Evolutionary conservation across 495 filamentous ascomycete genomes (phyloP), one percentile per base, ranked within the genome.

Genomic region (Hyaloscypha hepaticicola): DNA sequence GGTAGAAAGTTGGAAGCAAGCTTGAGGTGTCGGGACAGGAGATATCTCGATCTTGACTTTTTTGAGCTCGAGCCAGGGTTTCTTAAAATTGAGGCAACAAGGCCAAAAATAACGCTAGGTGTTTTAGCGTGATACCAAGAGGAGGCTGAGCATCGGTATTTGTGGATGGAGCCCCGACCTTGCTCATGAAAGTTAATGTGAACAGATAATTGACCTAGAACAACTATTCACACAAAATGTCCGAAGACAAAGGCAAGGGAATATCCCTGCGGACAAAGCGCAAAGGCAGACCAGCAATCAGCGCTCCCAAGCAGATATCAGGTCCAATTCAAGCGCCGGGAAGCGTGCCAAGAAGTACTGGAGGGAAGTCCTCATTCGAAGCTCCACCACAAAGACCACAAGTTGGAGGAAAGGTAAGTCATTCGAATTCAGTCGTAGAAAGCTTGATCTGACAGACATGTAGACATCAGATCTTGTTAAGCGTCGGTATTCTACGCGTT

Each of bases 381-480:
- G 60, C 59, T 59, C 64, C 68, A 33, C 67, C 57, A 55, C 60
- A 25, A 22, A 34, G 66, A 26, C 69, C 69, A 49, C 69, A 69
- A 50, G 53, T 52, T 50, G 58, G 69, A 50, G 69, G 69, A 68
- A 72, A 72, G 66, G 70, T 70, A 65, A 21, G 45, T 61, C 21
- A 55, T 29, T 50, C 21, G 11, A 31, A 21, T 55, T 26, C 24
- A 41, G 49, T 21, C 2, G 5, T 52, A 28, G 12, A 9, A 22
- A 6, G 11, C 22, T 22, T n/a, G 8, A 14, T 57, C 26, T 24
- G 25, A 24, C 24, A 29, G 12, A 11, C 24, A 8, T 33, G 2
- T 65, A 90, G 78, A 96, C 93, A 3, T 88, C 92, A 24, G 96
- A 99, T 75, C 80, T 98, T 55, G 96, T 99, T 56, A 98, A 98